Evolutionary conservation across 2,329 filamentous ascomycete genomes (phyloP), one percentile per base, ranked within the genome.

Genomic region (Trichoderma endophyticum): DNA sequence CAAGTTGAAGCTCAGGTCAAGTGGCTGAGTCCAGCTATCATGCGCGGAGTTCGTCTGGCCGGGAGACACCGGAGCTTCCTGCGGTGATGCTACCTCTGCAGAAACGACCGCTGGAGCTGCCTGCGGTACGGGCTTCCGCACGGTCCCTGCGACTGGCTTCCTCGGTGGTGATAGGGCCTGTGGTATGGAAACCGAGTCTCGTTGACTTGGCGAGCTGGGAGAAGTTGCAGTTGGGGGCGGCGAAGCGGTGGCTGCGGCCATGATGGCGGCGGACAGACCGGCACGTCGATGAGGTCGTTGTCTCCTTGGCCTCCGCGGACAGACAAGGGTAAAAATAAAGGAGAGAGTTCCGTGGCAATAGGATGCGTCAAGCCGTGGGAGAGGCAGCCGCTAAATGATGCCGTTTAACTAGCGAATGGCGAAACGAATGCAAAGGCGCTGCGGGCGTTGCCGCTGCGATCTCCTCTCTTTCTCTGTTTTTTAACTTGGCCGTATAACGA

Each of bases 31-130:
- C 85, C 85, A 89, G 77, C 86, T 83, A 56, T 87, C 86, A 28
- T 83, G 80, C 64, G 86, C 85, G 70, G 87, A 85, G 76, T 86
- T 88, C 69, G 89, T 83, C 71, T 82, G 84, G 71, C 88, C 86
- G 21, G 89, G 88, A 54, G 88, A 90, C 32, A 85, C 82, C 34
- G 88, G 88, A 18, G 84, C 83, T 65, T 86, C 84, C 73, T 85
- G 84, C 72, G 89, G 81, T 72, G 83, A 82, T 28, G 86, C 82
- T 24, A 83, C 83, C 65, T 82, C 74, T 32, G 43, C 71, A 28
- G 64, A 82, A 51, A 74, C 70, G 28, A 74, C 68, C 21, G 76
- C 74, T 61, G 78, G 71, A 61, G 75, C 72, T n/a, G 79, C 71
- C 18, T 79, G 75, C 32, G 82, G 78, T 43, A 84, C 74, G n/a